These are phyloP conservation scores for Carnegiea gigantea DNA, from an alignment of 179 eudicot species.

Conservation along the genomic window DNA sequence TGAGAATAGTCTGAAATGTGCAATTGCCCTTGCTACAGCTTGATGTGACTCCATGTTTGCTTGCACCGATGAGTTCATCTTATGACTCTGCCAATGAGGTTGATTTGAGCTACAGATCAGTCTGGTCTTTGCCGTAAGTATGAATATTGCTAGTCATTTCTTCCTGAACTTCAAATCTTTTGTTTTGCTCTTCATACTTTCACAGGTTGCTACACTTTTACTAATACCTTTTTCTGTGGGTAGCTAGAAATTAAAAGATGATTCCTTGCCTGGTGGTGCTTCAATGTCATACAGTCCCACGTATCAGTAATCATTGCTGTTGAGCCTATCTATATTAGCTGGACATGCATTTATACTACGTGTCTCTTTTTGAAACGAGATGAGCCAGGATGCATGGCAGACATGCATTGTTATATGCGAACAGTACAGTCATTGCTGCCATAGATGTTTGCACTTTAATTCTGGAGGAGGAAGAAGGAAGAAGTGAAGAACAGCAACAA, in stretches of 20 bases:
- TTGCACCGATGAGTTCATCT: conserved; percentile 52
- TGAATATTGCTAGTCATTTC: background rate
- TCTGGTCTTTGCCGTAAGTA: conserved; percentile 95
- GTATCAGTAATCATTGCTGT: background rate
- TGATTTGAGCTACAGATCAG: conserved; percentile 48
- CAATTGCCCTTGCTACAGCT: conserved; percentile 50
- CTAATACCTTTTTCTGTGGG: background rate
- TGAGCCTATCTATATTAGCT: background rate
- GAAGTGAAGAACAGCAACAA: background rate
- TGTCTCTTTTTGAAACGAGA: background rate
- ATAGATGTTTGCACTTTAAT: background rate
- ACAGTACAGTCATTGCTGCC: background rate
- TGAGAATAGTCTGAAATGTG: background rate
- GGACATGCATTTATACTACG: background rate
- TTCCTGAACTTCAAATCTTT: background rate
- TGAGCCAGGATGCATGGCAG: background rate
- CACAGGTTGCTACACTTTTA: background rate
- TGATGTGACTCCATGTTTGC: conserved; percentile 84
- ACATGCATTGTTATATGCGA: background rate
- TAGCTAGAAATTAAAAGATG: background rate
- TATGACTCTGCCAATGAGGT: conserved; percentile 26
- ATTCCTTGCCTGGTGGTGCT: background rate
- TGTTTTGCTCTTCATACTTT: background rate
- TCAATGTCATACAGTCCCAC: background rate
- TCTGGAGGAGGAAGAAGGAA: background rate